Evolutionary conservation across 2,329 filamentous ascomycete genomes (phyloP), one percentile per base, ranked within the genome.

Genomic region (Colletotrichum musae): DNA sequence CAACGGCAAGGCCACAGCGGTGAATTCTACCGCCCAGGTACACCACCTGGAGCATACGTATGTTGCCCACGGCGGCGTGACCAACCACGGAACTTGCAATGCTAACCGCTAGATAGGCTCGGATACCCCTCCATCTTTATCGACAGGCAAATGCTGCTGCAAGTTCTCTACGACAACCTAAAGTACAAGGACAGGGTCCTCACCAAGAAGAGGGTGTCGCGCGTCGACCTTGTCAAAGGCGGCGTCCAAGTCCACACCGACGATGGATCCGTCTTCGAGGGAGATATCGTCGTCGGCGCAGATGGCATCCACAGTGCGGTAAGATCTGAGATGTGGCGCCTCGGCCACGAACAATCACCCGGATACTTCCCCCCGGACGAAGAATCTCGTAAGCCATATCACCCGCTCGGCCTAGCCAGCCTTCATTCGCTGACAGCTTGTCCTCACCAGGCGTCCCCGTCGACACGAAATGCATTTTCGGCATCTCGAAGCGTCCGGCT

Each of bases 251-350:
- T 82, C 0, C 72, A 51, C 2, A 80, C 78, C 0, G 58, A 68
- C 1, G 76, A 80, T 18, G 81, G 81, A 10, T 62, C 69, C 5
- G 43, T 64, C 0, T 79, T 77, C 45, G 51, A 70, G 1, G 82
- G 80, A 1, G 75, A 78, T 26, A 72, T 84, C 0, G 68, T 84
- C 0, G 74, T 83, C 0, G 81, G 82, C 0, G 78, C 79, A 0
- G 82, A 84, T 48, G 82, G 83, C 1, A 76, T 84, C n/a, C 76
- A 82, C 61, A 84, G 82, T 68, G 70, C 66, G 0, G 75, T 81
- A 0, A 72, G 82, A 3, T 50, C 71, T 5, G 77, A 81, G 26
- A 78, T 78, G 77, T 67, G 58, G 45, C 71, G 73, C 5, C 65
- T 75, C 0, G 75, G 58, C 15, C 57, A 73, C 28, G 67, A 74